Base-by-base conservation (phyloP, 139 green algal species). In the Desmodesmus armatus region DNA sequence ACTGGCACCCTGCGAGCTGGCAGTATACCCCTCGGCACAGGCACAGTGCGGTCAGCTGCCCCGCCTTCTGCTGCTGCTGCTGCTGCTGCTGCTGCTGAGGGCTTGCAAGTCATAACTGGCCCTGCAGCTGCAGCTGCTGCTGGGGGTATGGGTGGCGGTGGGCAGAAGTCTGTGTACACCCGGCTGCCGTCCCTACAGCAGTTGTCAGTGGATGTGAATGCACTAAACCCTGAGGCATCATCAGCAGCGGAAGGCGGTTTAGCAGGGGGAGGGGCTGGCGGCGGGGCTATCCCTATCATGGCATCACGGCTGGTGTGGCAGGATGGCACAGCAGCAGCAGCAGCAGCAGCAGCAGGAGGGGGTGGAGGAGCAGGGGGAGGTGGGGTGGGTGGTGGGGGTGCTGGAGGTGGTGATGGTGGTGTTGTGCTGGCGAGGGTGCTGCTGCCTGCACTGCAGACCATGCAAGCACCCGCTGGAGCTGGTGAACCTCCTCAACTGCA, bases 391-490 rank as follows among this genome's bases (percentile, higher is more conserved):
- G 27, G 51, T 49, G 75, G 25, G 13, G 73, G 27, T 80, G 63
- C 76, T 43, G 78, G 78, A 1, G 40, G 76, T 5, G 73, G 27
- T 80, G 63, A 84, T 43, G 78, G 78, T 3, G 40, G 76, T 5
- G 55, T 40, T 13, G 55, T 37, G 15, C 37, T 82, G 31, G 76
- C 27, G 6, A 13, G 76, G 11, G 15, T 82, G 76, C 55, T 82
- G 76, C 76, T 82, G 76, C 76, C 76, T 9, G 76, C 76, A 19
- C 76, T 82, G 53, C 76, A 82, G 53, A 72, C 76, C 15, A 35
- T 82, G 35, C 76, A 82, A 55, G 17, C 23, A 3, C 31, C 29
- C n/a, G 72, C n/a, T n/a, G 19, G 19, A n/a, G 53, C 19, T n/a
- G 23, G 53, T n/a, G 23, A 65, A 65, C 53, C 21, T 23, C 19